Evolutionary conservation across 208 protist species (phyloP).

Genomic region (Leishmania martiniquensis): DNA sequence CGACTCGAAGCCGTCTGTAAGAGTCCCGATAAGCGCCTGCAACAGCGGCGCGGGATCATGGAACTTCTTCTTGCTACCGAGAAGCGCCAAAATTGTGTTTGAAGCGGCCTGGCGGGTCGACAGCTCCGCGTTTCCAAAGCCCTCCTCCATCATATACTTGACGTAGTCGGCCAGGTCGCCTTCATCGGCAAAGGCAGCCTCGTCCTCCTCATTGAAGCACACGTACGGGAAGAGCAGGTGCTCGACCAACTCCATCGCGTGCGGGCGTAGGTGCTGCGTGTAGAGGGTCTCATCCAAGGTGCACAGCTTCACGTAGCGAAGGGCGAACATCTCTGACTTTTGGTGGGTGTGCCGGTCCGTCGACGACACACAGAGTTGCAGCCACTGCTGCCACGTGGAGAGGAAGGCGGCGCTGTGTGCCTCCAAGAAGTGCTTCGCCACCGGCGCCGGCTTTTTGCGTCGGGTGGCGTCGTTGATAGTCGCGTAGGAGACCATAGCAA

Average conservation of each 20-base stretch:
- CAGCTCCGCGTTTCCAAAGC: constrained; percentile 69
- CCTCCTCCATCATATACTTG: constrained; percentile 88
- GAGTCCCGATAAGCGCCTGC: constrained; percentile 61
- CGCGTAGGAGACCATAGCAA: constrained; percentile 76
- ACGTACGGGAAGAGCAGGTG: constrained; percentile 83
- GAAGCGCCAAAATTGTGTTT: constrained; percentile 75
- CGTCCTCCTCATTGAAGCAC: constrained; percentile 79
- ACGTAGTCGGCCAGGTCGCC: constrained; percentile 77
- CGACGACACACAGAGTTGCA: constrained; percentile 55
- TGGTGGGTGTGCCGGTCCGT: constrained; percentile 51
- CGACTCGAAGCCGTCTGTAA: constrained; percentile 60
- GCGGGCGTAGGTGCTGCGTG: constrained; percentile 55
- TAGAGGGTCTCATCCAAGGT: constrained; percentile 73
- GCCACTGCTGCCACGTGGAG: constrained; percentile 72
- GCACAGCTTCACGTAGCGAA: constrained; percentile 84
- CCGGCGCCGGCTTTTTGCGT: constrained; percentile 68
- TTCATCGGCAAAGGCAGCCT: constrained; percentile 74
- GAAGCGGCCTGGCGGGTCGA: constrained; percentile 76
- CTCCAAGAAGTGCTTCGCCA: constrained; percentile 69
- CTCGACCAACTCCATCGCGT: constrained; percentile 75
- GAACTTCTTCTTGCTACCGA: constrained; percentile 75
- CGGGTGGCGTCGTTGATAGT: constrained; percentile 77
- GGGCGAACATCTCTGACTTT: constrained; percentile 81
- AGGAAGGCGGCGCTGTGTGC: constrained; percentile 51
- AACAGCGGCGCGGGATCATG: constrained; percentile 66